Base-by-base conservation (phyloP, 768 basidiomycete species). In the Russula olivacea region DNA sequence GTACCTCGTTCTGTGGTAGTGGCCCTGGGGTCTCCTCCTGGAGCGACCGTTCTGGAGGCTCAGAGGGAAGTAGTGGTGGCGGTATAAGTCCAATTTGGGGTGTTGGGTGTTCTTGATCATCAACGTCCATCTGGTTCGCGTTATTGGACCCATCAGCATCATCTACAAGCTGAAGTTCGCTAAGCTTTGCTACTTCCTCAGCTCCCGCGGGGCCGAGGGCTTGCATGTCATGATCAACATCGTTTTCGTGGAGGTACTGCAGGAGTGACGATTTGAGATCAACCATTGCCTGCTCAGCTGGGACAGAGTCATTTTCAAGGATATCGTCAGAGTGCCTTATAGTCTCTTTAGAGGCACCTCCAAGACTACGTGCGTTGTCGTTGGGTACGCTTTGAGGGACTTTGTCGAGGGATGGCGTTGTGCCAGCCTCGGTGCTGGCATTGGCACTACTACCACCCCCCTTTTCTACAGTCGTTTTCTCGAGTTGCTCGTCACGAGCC, bases 181-280 rank as follows among this genome's bases (percentile, higher is more conserved):
- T 81, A 51, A 97, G 77, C 70, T 87, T 90, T 19, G 89, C 87
- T 12, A 84, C 82, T 71, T 94, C 85, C 68, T 96, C 93, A 48
- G 91, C 86, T 11, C 82, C 85, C 3, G 95, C 88, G 1, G 92
- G 85, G 7, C 93, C 96, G 23, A 98, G 81, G 1, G 94, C 93
- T 74, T 96, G 93, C 84, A 89, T 89, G 38, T 87, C 83, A 59
- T 87, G 76, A 64, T 83, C 84, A 32, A 76, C 78, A 53, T 88
- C 86, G 43, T 86, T 86, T 2, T 89, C 82, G 60, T 80, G 80
- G 45, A 90, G 75, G 73, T 96, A 93, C 72, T 97, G 91, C 15
- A 97, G 73, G 67, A 85, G 83, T 9, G 81, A 75, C 2, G 76
- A 69, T 17, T 74, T 72, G n/a, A 72, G 70, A 45, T 79, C 75